A percentile compares a stretch with the other conserved stretches of the same genome.
phyloP scores from a whole-genome alignment of 1,284 basidiomycete species.

The Austroboletus olivaceoglutinosus region DNA sequence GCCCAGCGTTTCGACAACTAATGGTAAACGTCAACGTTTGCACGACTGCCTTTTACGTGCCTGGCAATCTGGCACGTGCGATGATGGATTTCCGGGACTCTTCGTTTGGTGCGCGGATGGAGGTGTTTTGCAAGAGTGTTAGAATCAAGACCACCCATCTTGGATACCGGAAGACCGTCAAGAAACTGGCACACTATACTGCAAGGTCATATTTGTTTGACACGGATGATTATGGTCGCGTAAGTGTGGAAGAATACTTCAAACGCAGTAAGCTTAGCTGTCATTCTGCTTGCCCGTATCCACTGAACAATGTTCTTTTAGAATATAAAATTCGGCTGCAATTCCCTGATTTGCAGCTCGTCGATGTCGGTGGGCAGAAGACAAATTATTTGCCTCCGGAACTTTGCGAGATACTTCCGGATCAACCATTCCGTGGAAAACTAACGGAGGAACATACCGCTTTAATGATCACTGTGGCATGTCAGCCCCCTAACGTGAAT shows the following conservation, averaged over 20 bases:
- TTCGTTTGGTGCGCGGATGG: conserved; percentile 54
- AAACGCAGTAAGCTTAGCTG: conserved; percentile 47
- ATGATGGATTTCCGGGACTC: conserved; percentile 53
- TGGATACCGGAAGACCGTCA: conserved; percentile 67
- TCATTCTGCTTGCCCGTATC: background rate
- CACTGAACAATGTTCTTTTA: conserved; percentile 28
- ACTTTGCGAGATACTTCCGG: conserved; percentile 69
- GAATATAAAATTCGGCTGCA: conserved; percentile 60
- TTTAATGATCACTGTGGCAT: conserved; percentile 67
- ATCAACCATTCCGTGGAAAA: conserved; percentile 70
- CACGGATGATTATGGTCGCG: conserved; percentile 48
- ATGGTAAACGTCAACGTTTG: conserved; percentile 85
- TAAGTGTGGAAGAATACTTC: conserved; percentile 71
- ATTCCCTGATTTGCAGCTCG: conserved; percentile 57
- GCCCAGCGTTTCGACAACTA: conserved; percentile 66
- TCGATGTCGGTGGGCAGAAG: conserved; percentile 68
- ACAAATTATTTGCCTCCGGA: conserved; percentile 62
- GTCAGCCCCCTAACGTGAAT: conserved; percentile 70
- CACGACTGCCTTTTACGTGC: conserved; percentile 73
- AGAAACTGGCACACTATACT: conserved; percentile 46
- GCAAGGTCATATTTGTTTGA: conserved; percentile 58
- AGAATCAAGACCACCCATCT: conserved; percentile 63
- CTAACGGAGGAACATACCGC: conserved; percentile 72
- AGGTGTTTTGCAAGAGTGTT: conserved; percentile 59
- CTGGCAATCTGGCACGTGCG: conserved; percentile 61